Conservation (phyloP, 257 asterid species). For the Petrea volubilis region DNA sequence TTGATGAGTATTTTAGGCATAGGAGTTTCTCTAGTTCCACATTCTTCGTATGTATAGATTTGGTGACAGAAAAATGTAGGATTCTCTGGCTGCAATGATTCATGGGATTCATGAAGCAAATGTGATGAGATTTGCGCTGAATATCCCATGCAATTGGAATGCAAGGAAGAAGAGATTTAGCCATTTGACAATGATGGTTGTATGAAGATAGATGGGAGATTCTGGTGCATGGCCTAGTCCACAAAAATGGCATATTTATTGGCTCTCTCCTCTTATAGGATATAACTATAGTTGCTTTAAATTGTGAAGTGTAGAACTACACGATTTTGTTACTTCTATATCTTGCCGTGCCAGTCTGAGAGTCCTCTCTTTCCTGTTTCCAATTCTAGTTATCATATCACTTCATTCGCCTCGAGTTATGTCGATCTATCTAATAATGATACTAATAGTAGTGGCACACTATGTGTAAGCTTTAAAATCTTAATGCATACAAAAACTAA, state of each 20-base stretch:
- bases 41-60: background rate
- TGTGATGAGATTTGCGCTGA: background rate
- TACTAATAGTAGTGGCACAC: too few species aligned
- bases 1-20: background rate
- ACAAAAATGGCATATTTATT: background rate
- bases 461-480: too few species aligned
- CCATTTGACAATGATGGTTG: background rate
- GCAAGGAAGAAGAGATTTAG: conserved; percentile 10
- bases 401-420: too few species aligned
- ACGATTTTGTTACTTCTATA: background rate
- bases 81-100: conserved; percentile 9
- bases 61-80: conserved; percentile 2
- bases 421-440: too few species aligned
- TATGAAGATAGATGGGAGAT: background rate
- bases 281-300: background rate
- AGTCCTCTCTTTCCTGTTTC: background rate
- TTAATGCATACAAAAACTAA: too few species aligned
- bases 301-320: conserved; percentile 5
- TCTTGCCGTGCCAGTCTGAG: background rate
- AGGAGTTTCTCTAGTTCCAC: conserved; percentile 17
- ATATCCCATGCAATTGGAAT: conserved; percentile 1
- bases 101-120: background rate
- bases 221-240: conserved; percentile 4
- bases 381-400: background rate
- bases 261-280: background rate